phyloP scores from a whole-genome alignment of 2,329 filamentous ascomycete species.

The Claviceps sorghi region DNA sequence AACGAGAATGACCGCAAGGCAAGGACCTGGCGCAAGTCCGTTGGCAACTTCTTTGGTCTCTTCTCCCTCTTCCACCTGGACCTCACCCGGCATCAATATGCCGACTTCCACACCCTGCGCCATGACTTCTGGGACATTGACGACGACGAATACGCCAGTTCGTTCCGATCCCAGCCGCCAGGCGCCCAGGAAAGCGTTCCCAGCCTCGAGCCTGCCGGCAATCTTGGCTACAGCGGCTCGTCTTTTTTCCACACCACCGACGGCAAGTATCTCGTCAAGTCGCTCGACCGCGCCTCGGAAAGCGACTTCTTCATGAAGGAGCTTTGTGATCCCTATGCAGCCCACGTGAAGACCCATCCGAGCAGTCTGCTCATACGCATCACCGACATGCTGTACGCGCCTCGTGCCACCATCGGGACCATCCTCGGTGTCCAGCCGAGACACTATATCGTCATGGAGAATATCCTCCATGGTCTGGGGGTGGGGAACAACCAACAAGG shows the following conservation, averaged over 20 bases:
- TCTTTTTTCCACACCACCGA: slow-evolving; percentile 58
- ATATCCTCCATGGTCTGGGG: slow-evolving; percentile 46
- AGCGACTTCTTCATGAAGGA: slow-evolving; percentile 55
- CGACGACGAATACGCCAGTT: background rate
- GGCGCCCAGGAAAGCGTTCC: slow-evolving; percentile 17
- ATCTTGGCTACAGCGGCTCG: slow-evolving; percentile 62
- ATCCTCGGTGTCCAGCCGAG: slow-evolving; percentile 46
- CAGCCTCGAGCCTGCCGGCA: slow-evolving; percentile 35
- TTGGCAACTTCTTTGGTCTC: background rate
- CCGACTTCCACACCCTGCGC: slow-evolving; percentile 2
- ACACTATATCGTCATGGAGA: slow-evolving; percentile 69
- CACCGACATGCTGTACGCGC: slow-evolving; percentile 50
- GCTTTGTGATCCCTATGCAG: slow-evolving; percentile 47
- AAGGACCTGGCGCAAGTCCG: background rate
- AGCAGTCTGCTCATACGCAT: slow-evolving; percentile 54
- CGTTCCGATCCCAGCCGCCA: background rate
- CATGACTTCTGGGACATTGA: slow-evolving; percentile 4
- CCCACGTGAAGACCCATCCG: slow-evolving; percentile 46
- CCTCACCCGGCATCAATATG: background rate
- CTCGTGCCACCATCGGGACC: slow-evolving; percentile 42
- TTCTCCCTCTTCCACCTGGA: slow-evolving; percentile 1
- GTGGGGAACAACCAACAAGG: slow-evolving; percentile 25
- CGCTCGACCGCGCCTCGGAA: slow-evolving; percentile 54
- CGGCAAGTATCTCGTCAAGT: slow-evolving; percentile 56
- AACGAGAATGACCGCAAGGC: background rate